These are phyloP conservation scores for Chaetomium globosum DNA, from an alignment of 2,329 filamentous ascomycete species.

Conservation along the genomic window DNA sequence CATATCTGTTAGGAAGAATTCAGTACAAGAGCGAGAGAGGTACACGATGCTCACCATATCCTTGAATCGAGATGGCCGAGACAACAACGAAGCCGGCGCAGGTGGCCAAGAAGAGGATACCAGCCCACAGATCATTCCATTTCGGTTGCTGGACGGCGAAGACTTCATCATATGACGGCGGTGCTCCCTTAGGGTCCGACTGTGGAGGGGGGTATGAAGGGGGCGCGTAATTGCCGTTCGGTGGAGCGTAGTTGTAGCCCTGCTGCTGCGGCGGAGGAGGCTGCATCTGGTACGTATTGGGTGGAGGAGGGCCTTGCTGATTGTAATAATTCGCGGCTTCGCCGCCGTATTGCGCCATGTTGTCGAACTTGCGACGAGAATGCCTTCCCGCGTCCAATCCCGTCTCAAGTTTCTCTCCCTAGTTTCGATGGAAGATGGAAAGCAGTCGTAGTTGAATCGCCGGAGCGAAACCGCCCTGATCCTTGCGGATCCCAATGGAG, in stretches of 20 bases:
- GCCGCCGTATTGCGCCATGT: constrained; percentile 31
- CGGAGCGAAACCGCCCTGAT: background rate
- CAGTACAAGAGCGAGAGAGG: background rate
- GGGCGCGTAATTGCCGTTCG: constrained; percentile 28
- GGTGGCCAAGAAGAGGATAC: constrained; percentile 57
- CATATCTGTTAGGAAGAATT: background rate
- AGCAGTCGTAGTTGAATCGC: background rate
- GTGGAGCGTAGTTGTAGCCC: constrained; percentile 17
- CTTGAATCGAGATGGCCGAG: constrained; percentile 73
- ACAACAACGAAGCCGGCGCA: constrained; percentile 70
- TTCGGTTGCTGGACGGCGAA: constrained; percentile 85
- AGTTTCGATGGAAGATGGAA: background rate
- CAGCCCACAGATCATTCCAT: constrained; percentile 89
- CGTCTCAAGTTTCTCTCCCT: background rate
- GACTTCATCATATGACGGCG: constrained; percentile 70
- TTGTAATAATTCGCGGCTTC: constrained; percentile 33
- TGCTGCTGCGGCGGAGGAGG: constrained; percentile 17
- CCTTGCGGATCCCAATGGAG: background rate
- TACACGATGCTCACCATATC: constrained; percentile 58
- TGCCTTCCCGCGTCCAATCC: background rate
- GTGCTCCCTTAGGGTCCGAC: constrained; percentile 42
- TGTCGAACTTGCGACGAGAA: background rate
- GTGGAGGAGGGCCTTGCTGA: constrained; percentile 28
- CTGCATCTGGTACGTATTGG: constrained; percentile 33
- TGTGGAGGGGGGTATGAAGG: constrained; percentile 31